Base-by-base conservation (phyloP, 2,329 filamentous ascomycete species). In the Fusarium buxicola region DNA sequence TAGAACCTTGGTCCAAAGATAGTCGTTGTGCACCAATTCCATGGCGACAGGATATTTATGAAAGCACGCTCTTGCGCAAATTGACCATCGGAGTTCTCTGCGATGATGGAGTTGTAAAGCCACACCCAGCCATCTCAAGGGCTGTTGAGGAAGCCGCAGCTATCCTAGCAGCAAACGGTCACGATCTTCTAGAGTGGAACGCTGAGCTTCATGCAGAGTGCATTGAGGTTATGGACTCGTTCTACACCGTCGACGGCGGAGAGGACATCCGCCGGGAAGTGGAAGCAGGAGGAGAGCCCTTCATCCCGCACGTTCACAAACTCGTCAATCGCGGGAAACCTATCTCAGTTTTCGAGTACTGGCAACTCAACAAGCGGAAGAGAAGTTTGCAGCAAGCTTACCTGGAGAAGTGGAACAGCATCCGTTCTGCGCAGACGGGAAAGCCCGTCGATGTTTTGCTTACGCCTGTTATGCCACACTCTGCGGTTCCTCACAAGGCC, bases 271-370 rank as follows among this genome's bases (percentile, higher is more conserved):
- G 82, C 6, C 77, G 77, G 3, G 85, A 85, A 27, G 74, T 90
- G 0, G 68, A 72, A 5, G 78, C 74, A 2, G 85, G 81, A 1
- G 86, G 87, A 2, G 87, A 90, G 52, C 86, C 87, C 0, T 82
- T 81, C 35, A 81, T 89, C 4, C 82, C 84, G 0, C 84, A 87
- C 51, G 86, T 90, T 0, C 78, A 88, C 66, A 78, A 75, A 0
- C 77, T 90, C 7, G 72, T 89, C 12, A 83, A 84, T 47, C 77
- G 79, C 0, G 83, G 79, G 2, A 63, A 78, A 10, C 70, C 85
- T 1, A 84, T 89, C 12, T 87, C 84, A 0, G 85, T 89, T 0
- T 89, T 85, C 55, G 78, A 87, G 5, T 90, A 90, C 73, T 90
- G 87, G 88, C 86, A 89, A 64, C 77, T 90, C 7, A 89, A 89